Conservation (phyloP, 805 yeast species). For the Hanseniaspora lachancei region DNA sequence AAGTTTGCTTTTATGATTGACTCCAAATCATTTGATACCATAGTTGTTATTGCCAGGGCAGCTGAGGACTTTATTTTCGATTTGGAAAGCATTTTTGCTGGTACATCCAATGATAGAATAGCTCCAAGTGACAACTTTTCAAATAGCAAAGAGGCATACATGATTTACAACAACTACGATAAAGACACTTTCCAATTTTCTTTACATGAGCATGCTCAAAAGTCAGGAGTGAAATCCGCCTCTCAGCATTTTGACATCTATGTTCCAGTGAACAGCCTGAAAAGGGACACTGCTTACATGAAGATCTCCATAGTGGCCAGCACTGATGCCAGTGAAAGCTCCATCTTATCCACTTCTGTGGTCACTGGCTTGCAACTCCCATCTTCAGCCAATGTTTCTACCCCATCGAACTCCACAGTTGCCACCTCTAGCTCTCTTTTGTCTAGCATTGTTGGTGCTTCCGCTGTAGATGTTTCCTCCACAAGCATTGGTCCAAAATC, state of each 20-base stretch:
- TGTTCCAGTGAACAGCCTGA: not conserved
- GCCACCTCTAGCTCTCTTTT: conserved; percentile 29
- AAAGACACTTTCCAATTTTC: not conserved
- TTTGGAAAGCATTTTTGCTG: conserved; percentile 9
- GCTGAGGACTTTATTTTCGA: not conserved
- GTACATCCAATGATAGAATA: not conserved
- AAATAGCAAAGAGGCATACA: not conserved
- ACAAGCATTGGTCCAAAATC: not conserved
- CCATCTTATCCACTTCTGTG: not conserved
- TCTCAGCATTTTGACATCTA: not conserved
- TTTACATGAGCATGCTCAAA: not conserved
- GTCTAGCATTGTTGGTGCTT: conserved; percentile 38
- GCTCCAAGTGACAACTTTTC: not conserved
- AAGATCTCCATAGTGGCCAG: conserved; percentile 7
- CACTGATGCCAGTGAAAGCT: not conserved
- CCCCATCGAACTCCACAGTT: not conserved
- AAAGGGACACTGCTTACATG: conserved; percentile 12
- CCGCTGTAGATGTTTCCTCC: not conserved
- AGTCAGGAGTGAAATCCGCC: not conserved
- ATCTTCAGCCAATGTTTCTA: not conserved
- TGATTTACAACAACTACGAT: not conserved
- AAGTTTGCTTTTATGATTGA: not conserved
- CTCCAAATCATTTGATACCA: not conserved
- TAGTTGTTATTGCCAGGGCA: not conserved
- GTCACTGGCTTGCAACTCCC: not conserved